Conservation (phyloP, 164 flowering plant genomes). For the Magnolia kwangsiensis region DNA sequence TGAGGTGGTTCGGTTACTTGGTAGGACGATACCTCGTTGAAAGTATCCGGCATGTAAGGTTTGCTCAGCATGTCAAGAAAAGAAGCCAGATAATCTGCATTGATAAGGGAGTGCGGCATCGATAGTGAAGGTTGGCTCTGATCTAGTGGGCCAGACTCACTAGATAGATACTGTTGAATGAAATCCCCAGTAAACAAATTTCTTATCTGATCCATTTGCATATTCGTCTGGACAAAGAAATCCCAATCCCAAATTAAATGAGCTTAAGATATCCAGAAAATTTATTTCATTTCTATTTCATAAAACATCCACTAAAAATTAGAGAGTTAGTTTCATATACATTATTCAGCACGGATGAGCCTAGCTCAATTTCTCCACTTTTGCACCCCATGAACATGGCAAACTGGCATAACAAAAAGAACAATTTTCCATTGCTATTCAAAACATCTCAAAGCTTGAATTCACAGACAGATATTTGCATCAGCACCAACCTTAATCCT, state of each 20-base stretch:
- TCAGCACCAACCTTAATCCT: slow-evolving; percentile 58
- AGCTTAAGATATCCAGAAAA: neutral
- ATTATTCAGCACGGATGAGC: slow-evolving; percentile 33
- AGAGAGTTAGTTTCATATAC: slow-evolving; percentile 22
- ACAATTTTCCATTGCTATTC: neutral
- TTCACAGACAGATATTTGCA: neutral
- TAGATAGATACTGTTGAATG: slow-evolving; percentile 7
- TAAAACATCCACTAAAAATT: neutral
- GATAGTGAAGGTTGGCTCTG: slow-evolving; percentile 35
- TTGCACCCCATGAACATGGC: slow-evolving; percentile 65
- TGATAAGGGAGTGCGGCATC: slow-evolving; percentile 31
- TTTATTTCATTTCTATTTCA: neutral
- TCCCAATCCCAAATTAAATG: neutral
- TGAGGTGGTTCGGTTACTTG: slow-evolving; percentile 15
- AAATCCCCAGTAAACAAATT: slow-evolving; percentile 34
- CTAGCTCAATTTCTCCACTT: slow-evolving; percentile 76
- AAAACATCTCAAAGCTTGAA: neutral
- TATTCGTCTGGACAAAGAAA: slow-evolving; percentile 30
- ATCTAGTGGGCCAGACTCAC: slow-evolving; percentile 18
- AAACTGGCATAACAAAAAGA: slow-evolving; percentile 29
- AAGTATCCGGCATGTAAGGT: slow-evolving; percentile 15
- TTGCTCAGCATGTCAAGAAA: slow-evolving; percentile 26
- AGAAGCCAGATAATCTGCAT: slow-evolving; percentile 44
- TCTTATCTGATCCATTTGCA: slow-evolving; percentile 40
- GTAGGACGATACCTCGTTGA: slow-evolving; percentile 4